Evolutionary conservation across 805 yeast genomes (phyloP), one percentile per base, ranked within the genome.

Genomic region (Yueomyces sp.): DNA sequence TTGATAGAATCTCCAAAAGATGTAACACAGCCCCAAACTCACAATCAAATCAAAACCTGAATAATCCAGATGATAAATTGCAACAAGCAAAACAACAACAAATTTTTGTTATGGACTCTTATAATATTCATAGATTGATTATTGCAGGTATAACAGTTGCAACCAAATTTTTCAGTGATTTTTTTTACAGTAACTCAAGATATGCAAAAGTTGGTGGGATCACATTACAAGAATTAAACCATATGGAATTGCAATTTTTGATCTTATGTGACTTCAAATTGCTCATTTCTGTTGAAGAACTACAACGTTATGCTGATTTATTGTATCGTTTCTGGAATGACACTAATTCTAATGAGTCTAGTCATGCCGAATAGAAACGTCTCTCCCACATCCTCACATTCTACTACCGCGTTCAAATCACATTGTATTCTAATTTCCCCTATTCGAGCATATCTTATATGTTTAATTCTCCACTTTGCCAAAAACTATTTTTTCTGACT

Each of bases 191-290:
- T 58, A 90, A 90, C 60, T 79, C 92, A 44, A 74, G 97, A 49
- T 90, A 90, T 61, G 96, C 96, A 8, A 85, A 88, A 60, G 92
- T 90, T 39, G 97, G 97, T 4, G 97, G 97, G 0, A 70, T 90
- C 44, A 95, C 96, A 5, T 70, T 87, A 45, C 95, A 85, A 44
- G 99, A 92, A 60, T 71, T 92, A 59, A 92, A 92, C 59, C 88
- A 85, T 63, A 68, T 92, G 51, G 99, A 92, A 62, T 67, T 92
- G 40, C 96, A 90, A 60, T 88, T 92, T 58, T 66, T 90, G 52
- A 63, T 88, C 41, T 67, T 90, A 47, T 71, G 87, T 42, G 96
- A 92, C 64, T 90, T 92, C 64, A 79, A 81, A 57, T 68, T 90
- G 47, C 76, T 88, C 77, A 85, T 92, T 39, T 81, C 85, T 33